phyloP scores from a whole-genome alignment of 305 asterid species.

The Petunia hybrid region DNA sequence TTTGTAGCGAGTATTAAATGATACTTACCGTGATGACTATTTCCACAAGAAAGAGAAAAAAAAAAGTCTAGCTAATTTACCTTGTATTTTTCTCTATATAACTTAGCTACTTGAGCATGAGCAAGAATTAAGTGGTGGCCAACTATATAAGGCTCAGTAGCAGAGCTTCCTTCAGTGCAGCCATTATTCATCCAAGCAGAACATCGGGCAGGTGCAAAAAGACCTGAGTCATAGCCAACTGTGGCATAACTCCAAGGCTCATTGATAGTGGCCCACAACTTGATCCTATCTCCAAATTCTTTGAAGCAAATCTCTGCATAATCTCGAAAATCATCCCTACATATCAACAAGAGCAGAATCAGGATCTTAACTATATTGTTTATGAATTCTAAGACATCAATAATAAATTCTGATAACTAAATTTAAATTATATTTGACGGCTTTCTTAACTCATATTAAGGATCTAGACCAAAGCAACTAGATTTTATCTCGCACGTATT shows the following conservation, averaged over 20 bases:
- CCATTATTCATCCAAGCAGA: neutral
- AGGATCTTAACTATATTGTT: no score
- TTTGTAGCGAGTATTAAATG: neutral
- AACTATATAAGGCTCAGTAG: slow-evolving; percentile 30
- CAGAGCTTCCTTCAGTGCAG: slow-evolving; percentile 13
- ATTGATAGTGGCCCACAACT: slow-evolving; percentile 29
- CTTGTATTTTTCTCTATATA: neutral
- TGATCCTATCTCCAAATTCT: slow-evolving; percentile 36
- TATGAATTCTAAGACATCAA: no score
- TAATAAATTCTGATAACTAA: no score
- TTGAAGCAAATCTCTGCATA: slow-evolving; percentile 30
- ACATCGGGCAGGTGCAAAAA: slow-evolving; percentile 20
- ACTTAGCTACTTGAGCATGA: neutral
- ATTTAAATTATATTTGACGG: no score
- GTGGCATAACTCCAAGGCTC: slow-evolving; percentile 15
- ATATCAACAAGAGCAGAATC: no score
- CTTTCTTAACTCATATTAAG: no score
- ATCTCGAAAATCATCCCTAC: slow-evolving; percentile 3
- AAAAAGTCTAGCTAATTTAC: neutral
- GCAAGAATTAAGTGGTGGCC: slow-evolving; percentile 8
- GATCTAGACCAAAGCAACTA: no score
- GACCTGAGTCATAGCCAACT: slow-evolving; percentile 6
- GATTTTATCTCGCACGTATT: no score
- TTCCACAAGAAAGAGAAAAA: neutral
- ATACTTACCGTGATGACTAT: neutral